Evolutionary conservation across 495 filamentous ascomycete species (phyloP), one percentile per base, ranked within the genome.

Genomic region (Penicillium antarcticum): DNA sequence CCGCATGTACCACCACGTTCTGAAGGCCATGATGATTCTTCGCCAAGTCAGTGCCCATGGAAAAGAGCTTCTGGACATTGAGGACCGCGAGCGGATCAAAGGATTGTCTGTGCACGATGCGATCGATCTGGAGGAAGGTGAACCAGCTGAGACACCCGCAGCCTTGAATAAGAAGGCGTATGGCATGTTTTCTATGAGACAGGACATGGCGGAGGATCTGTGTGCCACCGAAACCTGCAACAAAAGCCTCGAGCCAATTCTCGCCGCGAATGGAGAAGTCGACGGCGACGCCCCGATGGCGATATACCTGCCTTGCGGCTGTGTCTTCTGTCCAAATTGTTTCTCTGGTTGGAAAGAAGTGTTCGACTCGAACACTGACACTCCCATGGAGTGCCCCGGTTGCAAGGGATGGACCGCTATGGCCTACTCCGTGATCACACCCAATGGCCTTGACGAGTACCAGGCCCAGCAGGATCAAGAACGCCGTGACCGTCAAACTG

Each of bases 1-100:
- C 17, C 88, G 82, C 39, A 82, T 85, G 45, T 96, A 94, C 64
- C 89, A 91, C 21, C 88, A 95, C 53, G 89, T 97, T 45, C 70
- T 98, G 34, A 89, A 88, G 51, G 87, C 89, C 8, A 96, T 98
- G 70, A 81, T 92, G 61, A 89, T 91, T 35, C 80, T 98, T 8
- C 89, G 94, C 5, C 80, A 91, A 39, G 84, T 97, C 26, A 97
- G 89, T 59, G 94, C 92, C 4, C 90, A 96, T 68, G 94, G 94
- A 6, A 86, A 84, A 59, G 94, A 97, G 49, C 79, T 97, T 23
- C 79, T 98, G 2, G 85, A 83, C 39, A 82, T 89, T 14, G 84
- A 91, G 41, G 92, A 96, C 59, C 77, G 94, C 14, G 83, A 86
- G 34, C 72, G 85, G 12, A 82, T 87, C 48, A 84, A 89, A 58